Conservation (phyloP, 2,329 filamentous ascomycete species). For the Talaromyces rugulosus region DNA sequence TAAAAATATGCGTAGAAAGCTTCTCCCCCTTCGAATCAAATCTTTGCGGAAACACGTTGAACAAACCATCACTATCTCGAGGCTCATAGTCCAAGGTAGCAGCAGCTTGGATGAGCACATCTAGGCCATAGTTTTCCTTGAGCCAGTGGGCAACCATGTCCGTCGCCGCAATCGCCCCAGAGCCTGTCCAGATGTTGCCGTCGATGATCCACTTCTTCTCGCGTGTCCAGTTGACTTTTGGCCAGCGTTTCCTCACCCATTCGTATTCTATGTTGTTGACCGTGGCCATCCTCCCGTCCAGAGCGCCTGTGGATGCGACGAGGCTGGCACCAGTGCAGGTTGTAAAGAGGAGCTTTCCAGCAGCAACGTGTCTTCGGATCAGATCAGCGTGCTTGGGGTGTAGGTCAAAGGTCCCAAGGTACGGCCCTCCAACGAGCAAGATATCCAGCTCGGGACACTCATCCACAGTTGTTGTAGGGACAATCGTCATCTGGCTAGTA, state of each 20-base stretch:
- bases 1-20: slow-evolving; percentile 23
- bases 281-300: slow-evolving; percentile 43
- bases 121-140: slow-evolving; percentile 30
- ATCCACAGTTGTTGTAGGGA: slow-evolving; percentile 29
- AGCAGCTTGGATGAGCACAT: slow-evolving; percentile 21
- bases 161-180: slow-evolving; percentile 45
- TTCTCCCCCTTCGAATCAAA: slow-evolving; percentile 27
- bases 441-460: slow-evolving; percentile 35
- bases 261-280: slow-evolving; percentile 36
- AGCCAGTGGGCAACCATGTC: slow-evolving; percentile 43
- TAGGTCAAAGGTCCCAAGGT: slow-evolving; percentile 23
- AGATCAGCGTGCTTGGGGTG: slow-evolving; percentile 27
- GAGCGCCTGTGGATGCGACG: slow-evolving; percentile 27
- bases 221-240: slow-evolving; percentile 42
- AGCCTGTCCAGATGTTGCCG: slow-evolving; percentile 46
- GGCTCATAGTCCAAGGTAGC: slow-evolving; percentile 34
- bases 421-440: slow-evolving; percentile 34
- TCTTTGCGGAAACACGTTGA: slow-evolving; percentile 23
- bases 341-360: slow-evolving; percentile 29
- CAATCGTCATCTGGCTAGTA: slow-evolving; percentile 19
- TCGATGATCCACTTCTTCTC: slow-evolving; percentile 45
- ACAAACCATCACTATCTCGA: slow-evolving; percentile 29
- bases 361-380: slow-evolving; percentile 31
- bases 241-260: slow-evolving; percentile 26
- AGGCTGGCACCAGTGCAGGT: slow-evolving; percentile 17